Percentiles rank a stretch among this genome's conserved stretches.
Evolutionary conservation across 2,329 filamentous ascomycete species (phyloP).

Genomic region (Leptographium lundbergii): DNA sequence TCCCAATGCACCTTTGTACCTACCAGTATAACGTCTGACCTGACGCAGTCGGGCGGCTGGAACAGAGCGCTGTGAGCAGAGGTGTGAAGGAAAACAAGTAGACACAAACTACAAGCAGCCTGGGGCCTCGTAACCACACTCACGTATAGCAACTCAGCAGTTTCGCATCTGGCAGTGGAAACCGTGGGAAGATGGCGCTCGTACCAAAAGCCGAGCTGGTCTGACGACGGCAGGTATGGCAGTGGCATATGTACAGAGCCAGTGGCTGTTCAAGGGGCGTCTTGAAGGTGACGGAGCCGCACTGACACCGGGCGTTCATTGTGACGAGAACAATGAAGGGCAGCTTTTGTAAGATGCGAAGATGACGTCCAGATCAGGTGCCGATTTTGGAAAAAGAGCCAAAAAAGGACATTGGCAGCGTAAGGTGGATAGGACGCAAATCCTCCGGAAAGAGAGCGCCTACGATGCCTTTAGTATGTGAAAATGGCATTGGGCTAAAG

Average conservation of each 20-base stretch:
- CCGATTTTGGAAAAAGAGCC: neutral
- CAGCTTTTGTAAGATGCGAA: neutral
- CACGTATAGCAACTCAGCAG: conserved; percentile 42
- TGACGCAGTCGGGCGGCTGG: conserved; percentile 41
- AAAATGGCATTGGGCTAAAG: no score
- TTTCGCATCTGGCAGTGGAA: conserved; percentile 38
- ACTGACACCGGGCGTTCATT: conserved; percentile 15
- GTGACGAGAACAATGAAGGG: conserved; percentile 17
- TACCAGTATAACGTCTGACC: conserved; percentile 48
- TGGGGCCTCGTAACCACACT: conserved; percentile 14
- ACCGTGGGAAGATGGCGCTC: conserved; percentile 58
- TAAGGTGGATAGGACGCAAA: neutral
- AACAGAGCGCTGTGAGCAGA: neutral
- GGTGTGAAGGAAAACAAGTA: neutral
- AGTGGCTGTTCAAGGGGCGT: conserved; percentile 11
- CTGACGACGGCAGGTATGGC: conserved; percentile 12
- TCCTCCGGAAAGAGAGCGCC: neutral
- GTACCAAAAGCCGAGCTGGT: conserved; percentile 44
- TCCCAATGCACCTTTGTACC: conserved; percentile 8
- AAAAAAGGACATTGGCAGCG: neutral
- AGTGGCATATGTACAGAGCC: conserved; percentile 15
- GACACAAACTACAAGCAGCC: neutral
- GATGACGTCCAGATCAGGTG: neutral
- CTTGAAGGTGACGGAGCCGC: conserved; percentile 12
- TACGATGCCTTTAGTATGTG: neutral